A percentile compares a stretch with the other conserved stretches of the same genome.
These are phyloP conservation scores for Platanthera guangdongensis DNA, from an alignment of 106 monocot species.

Conservation along the genomic window DNA sequence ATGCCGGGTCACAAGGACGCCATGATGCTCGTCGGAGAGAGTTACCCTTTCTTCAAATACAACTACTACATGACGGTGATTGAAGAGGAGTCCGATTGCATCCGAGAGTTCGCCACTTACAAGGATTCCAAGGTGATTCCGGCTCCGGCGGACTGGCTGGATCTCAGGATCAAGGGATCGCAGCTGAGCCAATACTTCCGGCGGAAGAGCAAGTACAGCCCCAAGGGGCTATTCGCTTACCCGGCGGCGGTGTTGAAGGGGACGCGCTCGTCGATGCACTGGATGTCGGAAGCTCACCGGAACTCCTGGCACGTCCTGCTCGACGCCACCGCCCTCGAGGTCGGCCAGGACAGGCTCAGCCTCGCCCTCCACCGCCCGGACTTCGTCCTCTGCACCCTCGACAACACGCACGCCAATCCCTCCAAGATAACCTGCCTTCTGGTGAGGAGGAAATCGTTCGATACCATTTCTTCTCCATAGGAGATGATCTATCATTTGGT, in stretches of 20 bases:
- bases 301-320: slow-evolving; percentile 60
- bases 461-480: neutral
- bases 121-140: slow-evolving; percentile 51
- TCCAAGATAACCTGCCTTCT: slow-evolving; percentile 35
- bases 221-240: slow-evolving; percentile 55
- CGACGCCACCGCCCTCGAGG: slow-evolving; percentile 28
- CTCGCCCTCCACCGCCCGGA: slow-evolving; percentile 58
- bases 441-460: slow-evolving; percentile 45
- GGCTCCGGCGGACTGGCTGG: slow-evolving; percentile 57
- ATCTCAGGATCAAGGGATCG: slow-evolving; percentile 58
- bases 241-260: slow-evolving; percentile 32
- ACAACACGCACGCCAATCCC: slow-evolving; percentile 26
- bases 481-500: too few species aligned
- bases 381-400: slow-evolving; percentile 39
- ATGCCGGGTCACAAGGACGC: slow-evolving; percentile 33
- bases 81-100: slow-evolving; percentile 30
- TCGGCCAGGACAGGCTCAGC: slow-evolving; percentile 34
- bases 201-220: slow-evolving; percentile 53
- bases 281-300: slow-evolving; percentile 57
- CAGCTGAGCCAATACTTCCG: slow-evolving; percentile 64
- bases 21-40: slow-evolving; percentile 64
- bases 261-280: slow-evolving; percentile 42
- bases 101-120: slow-evolving; percentile 50
- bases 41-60: slow-evolving; percentile 55
- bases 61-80: slow-evolving; percentile 50